phyloP scores from a whole-genome alignment of 495 filamentous ascomycete species.

The Aspergillus nanangensis region DNA sequence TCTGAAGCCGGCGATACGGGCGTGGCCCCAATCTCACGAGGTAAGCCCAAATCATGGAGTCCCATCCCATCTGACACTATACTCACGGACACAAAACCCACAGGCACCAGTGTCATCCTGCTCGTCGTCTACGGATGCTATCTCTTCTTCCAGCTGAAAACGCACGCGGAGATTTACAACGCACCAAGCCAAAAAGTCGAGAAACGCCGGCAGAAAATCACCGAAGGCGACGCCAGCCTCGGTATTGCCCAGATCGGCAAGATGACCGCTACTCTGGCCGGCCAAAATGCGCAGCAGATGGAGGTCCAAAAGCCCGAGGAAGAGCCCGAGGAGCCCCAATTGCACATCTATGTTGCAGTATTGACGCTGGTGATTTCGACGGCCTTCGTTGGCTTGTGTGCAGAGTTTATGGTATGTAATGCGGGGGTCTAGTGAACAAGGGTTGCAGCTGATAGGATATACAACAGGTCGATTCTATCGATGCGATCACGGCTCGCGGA shows the following conservation, averaged over 20 bases:
- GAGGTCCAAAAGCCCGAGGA: conserved; percentile 44
- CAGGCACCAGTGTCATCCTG: conserved; percentile 67
- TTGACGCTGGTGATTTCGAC: conserved; percentile 68
- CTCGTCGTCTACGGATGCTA: conserved; percentile 74
- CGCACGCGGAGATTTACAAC: conserved; percentile 72
- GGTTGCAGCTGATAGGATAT: too few relatives aligned
- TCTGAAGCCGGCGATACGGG: conserved; percentile 28
- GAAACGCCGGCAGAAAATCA: conserved; percentile 45
- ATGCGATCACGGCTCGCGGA: conserved; percentile 55
- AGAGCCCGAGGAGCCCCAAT: conserved; percentile 67
- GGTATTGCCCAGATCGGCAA: conserved; percentile 59
- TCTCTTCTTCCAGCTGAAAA: conserved; percentile 77
- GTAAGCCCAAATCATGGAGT: conserved; percentile 16
- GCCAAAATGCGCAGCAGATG: conserved; percentile 40
- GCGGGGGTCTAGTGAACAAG: neutral
- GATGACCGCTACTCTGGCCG: conserved; percentile 39
- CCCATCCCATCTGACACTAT: neutral
- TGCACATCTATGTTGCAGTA: conserved; percentile 65
- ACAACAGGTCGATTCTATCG: conserved; percentile 59
- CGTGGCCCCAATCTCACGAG: conserved; percentile 30
- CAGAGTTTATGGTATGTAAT: conserved; percentile 70
- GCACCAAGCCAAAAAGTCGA: conserved; percentile 64
- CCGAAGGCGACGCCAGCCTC: conserved; percentile 55
- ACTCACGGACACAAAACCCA: neutral
- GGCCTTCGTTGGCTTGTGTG: conserved; percentile 77